Evolutionary conservation across 179 eudicot species (phyloP), one percentile per base, ranked within the genome.

Genomic region (Beta corolliflora): DNA sequence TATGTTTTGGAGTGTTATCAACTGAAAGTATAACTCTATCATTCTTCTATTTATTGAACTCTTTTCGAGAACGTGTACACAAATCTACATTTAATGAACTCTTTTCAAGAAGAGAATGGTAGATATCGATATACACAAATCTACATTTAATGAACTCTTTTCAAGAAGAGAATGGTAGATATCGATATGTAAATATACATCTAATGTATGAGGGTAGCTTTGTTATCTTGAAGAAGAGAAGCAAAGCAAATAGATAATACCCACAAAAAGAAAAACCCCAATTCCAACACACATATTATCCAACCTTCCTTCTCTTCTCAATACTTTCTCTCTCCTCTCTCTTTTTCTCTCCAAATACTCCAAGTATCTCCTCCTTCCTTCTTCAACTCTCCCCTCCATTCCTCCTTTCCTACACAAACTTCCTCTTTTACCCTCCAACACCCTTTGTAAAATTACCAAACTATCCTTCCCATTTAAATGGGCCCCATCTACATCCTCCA

Each of bases 401-500:
- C 67, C 73, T 45, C 72, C 69, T 15, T 58, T 71, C 66, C 86
- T 29, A 11, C 78, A 58, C 50, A 64, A 58, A 29, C 88, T 80
- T 77, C 87, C 79, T 50, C 90, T 90, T 80, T 85, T 88, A 19
- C 89, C 89, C 87, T 83, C 89, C 86, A 95, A 60, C 4, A 86
- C 89, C 80, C 86, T 79, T 25, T 86, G 88, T 23, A 95, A 63
- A 81, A 91, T 89, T 75, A 77, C 92, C 90, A 95, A 81, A 91
- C 97, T 90, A 10, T 94, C 95, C 94, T 75, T 89, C 81, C 98
- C 99, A 12, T 66, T 82, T 78, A 93, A 61, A 50, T 87, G 88
- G 68, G 45, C 86, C 19, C 98, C 98, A 16, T 91, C 92, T 86
- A 90, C 82, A 80, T 88, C 98, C 88, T 93, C 95, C 92, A 92